These are phyloP conservation scores for Cercis canadensis DNA, from an alignment of 306 rosid species.

Conservation along the genomic window DNA sequence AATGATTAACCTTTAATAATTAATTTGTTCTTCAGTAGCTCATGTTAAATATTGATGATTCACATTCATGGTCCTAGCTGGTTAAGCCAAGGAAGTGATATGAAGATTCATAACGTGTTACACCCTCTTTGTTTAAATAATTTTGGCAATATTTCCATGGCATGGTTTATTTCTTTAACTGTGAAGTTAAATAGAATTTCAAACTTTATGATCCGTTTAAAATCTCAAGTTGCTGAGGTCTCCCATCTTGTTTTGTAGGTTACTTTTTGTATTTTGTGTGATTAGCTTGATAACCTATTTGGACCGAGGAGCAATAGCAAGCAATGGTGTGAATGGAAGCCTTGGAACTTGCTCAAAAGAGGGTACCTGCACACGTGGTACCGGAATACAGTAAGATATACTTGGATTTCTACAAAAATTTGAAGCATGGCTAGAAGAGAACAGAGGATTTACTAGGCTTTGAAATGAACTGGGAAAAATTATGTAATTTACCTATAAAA, in stretches of 20 bases:
- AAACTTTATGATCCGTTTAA: constrained; percentile 3
- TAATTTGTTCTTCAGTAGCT: too few species aligned
- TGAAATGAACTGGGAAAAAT: neutral
- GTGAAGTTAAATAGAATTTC: neutral
- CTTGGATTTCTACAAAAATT: neutral
- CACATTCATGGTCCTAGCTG: neutral
- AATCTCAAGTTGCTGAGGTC: neutral
- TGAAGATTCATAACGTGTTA: constrained; percentile 1
- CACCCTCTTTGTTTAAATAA: neutral
- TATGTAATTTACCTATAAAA: constrained; percentile 13
- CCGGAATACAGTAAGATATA: constrained; percentile 78
- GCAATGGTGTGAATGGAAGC: constrained; percentile 95
- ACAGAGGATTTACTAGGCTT: neutral
- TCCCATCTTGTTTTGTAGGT: constrained; percentile 53
- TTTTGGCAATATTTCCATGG: neutral
- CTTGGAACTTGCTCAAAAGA: constrained; percentile 62
- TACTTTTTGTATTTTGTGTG: constrained; percentile 74
- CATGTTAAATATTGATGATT: neutral
- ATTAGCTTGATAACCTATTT: constrained; percentile 83
- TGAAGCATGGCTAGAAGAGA: too few species aligned
- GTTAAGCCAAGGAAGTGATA: neutral
- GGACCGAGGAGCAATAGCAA: constrained; percentile 95
- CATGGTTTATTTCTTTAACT: neutral
- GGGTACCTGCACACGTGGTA: constrained; percentile 74
- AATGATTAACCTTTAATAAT: neutral